phyloP scores from a whole-genome alignment of 805 yeast species.

The Wickerhamiella domercqiae region DNA sequence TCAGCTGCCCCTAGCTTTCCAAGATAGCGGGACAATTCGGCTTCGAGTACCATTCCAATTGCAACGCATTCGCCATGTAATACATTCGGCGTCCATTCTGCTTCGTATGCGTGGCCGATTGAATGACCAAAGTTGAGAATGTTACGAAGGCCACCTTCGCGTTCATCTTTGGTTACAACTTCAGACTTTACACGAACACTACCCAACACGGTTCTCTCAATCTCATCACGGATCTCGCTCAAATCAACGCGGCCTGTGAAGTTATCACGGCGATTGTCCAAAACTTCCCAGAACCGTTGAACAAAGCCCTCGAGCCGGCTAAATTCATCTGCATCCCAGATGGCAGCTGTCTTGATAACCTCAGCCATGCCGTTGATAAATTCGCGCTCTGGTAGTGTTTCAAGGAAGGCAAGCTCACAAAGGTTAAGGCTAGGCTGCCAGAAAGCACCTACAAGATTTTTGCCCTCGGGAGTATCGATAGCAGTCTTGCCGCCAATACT shows the following conservation, averaged over 20 bases:
- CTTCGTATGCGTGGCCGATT: slow-evolving; percentile 96
- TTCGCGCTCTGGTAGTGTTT: slow-evolving; percentile 81
- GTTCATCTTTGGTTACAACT: slow-evolving; percentile 86
- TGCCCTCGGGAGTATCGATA: slow-evolving; percentile 89
- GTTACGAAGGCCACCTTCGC: slow-evolving; percentile 88
- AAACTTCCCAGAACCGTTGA: slow-evolving; percentile 49
- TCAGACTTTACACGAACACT: slow-evolving; percentile 84
- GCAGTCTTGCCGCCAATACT: slow-evolving; percentile 98
- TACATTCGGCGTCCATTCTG: slow-evolving; percentile 91
- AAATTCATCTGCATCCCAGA: slow-evolving; percentile 88
- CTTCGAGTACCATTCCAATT: slow-evolving; percentile 88
- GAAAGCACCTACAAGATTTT: slow-evolving; percentile 90
- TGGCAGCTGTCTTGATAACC: slow-evolving; percentile 94
- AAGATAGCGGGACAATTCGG: slow-evolving; percentile 83
- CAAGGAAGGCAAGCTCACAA: slow-evolving; percentile 75
- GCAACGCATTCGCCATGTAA: slow-evolving; percentile 98
- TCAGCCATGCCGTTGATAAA: slow-evolving; percentile 98
- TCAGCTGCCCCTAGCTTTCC: slow-evolving; percentile 86
- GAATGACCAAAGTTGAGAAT: slow-evolving; percentile 90
- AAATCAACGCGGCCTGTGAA: slow-evolving; percentile 43
- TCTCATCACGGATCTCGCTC: slow-evolving; percentile 51
- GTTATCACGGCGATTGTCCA: slow-evolving; percentile 31
- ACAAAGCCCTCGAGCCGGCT: slow-evolving; percentile 69
- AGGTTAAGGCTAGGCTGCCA: slow-evolving; percentile 89
- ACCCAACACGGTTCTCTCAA: slow-evolving; percentile 64